Evolutionary conservation across 805 yeast species (phyloP).

Genomic region (Ogataea ramenticola): DNA sequence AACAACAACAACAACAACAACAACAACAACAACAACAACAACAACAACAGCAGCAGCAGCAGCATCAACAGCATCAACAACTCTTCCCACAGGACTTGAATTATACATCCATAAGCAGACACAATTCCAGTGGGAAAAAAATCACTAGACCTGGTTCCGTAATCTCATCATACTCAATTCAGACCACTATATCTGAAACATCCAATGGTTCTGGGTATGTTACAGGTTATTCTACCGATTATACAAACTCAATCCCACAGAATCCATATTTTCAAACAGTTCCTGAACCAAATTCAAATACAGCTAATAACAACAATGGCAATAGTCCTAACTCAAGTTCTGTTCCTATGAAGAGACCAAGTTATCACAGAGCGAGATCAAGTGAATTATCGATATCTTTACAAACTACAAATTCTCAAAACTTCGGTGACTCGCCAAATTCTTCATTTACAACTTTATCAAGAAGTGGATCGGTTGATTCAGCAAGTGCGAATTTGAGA

Average conservation of each 20-base stretch:
- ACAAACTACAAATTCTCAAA: slow-evolving; percentile 6
- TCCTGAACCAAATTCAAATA: background rate
- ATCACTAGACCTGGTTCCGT: slow-evolving; percentile 42
- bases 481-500: slow-evolving; percentile 19
- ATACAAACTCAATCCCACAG: background rate
- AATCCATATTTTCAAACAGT: slow-evolving; percentile 2
- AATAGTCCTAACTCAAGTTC: background rate
- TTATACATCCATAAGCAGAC: slow-evolving; percentile 17
- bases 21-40: background rate
- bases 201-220: slow-evolving; percentile 36
- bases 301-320: background rate
- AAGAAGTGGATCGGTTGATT: slow-evolving; percentile 28
- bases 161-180: slow-evolving; percentile 41
- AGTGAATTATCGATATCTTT: slow-evolving; percentile 24
- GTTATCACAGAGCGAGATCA: slow-evolving; percentile 19
- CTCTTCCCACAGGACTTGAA: slow-evolving; percentile 21
- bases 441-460: slow-evolving; percentile 27
- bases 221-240: slow-evolving; percentile 30
- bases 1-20: background rate
- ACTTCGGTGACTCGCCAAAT: slow-evolving; percentile 25
- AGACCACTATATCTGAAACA: slow-evolving; percentile 45
- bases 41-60: background rate
- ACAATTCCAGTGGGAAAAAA: slow-evolving; percentile 12
- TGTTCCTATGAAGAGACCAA: slow-evolving; percentile 13
- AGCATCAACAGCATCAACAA: slow-evolving; percentile 9